Evolutionary conservation across 2,329 filamentous ascomycete genomes (phyloP).

Genomic region (Apiospora marii): DNA sequence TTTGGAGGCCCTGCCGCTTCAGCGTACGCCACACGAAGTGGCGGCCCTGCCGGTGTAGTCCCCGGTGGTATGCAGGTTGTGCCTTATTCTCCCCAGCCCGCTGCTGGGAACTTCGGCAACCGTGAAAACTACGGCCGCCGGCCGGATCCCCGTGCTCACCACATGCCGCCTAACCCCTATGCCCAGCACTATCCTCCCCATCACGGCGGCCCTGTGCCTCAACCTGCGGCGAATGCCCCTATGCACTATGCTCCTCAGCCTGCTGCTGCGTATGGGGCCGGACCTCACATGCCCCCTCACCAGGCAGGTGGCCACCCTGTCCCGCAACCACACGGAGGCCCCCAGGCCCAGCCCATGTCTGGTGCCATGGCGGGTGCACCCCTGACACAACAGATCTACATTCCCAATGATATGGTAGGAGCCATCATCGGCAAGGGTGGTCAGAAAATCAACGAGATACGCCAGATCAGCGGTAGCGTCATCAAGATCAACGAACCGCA

Average conservation of each 20-base stretch:
- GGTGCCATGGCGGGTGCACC: slow-evolving; percentile 76
- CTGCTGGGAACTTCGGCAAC: slow-evolving; percentile 90
- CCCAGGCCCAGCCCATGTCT: slow-evolving; percentile 77
- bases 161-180: slow-evolving; percentile 78
- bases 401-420: slow-evolving; percentile 99
- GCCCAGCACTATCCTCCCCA: slow-evolving; percentile 77
- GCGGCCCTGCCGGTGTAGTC: slow-evolving; percentile 89
- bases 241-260: slow-evolving; percentile 86
- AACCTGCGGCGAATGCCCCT: slow-evolving; percentile 65
- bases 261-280: slow-evolving; percentile 76
- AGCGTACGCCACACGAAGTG: slow-evolving; percentile 95
- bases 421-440: slow-evolving; percentile 99
- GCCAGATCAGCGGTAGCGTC: slow-evolving; percentile 94
- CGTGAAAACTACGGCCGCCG: slow-evolving; percentile 83
- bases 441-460: slow-evolving; percentile 99
- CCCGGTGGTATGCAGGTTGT: slow-evolving; percentile 99
- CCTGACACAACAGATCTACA: slow-evolving; percentile 97
- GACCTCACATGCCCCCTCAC: slow-evolving; percentile 80
- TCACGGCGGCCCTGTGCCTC: slow-evolving; percentile 64
- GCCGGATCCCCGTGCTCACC: slow-evolving; percentile 76
- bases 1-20: slow-evolving; percentile 96
- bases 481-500: slow-evolving; percentile 99
- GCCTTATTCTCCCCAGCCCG: slow-evolving; percentile 94
- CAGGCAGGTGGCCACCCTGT: slow-evolving; percentile 70
- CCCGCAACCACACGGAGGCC: slow-evolving; percentile 68